Conservation (phyloP, 192 early-diverging fungal genomes). For the Cladochytrium replicatum region DNA sequence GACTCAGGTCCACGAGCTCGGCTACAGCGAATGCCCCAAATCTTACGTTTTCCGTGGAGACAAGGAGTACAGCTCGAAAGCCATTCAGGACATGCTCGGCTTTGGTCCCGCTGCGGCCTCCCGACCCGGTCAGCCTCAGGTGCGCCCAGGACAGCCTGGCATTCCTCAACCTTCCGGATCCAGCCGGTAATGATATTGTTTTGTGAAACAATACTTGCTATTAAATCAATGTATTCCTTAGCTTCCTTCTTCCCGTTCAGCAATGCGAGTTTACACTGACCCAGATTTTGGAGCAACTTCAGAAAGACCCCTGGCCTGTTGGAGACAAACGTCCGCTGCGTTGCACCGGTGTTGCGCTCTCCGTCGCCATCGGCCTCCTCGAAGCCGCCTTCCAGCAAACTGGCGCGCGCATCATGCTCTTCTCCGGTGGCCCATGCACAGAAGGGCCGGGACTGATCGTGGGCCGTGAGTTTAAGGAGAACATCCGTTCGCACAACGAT, state of each 20-base stretch:
- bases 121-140: conserved; percentile 37
- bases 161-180: conserved; percentile 25
- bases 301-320: conserved; percentile 96
- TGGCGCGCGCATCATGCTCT: conserved; percentile 86
- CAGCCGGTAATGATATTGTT: conserved; percentile 41
- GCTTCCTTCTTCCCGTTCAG: conserved; percentile 85
- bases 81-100: conserved; percentile 97
- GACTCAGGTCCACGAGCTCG: conserved; percentile 95
- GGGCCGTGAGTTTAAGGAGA: conserved; percentile 80
- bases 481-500: conserved; percentile 96
- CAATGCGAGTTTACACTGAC: conserved; percentile 96
- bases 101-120: no score
- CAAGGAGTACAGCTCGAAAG: conserved; percentile 91
- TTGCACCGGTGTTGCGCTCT: conserved; percentile 90
- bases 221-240: conserved; percentile 11
- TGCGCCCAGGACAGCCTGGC: conserved; percentile 13
- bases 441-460: conserved; percentile 96
- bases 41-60: conserved; percentile 95
- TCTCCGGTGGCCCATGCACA: conserved; percentile 84
- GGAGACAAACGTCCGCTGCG: conserved; percentile 83
- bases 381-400: conserved; percentile 89
- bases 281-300: conserved; percentile 88
- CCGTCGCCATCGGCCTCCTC: conserved; percentile 83
- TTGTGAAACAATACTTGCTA: no score
- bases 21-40: conserved; percentile 91